These are phyloP conservation scores for Phlyctochytrium planicorne DNA, from an alignment of 192 early-diverging fungal genomes.

Conservation along the genomic window DNA sequence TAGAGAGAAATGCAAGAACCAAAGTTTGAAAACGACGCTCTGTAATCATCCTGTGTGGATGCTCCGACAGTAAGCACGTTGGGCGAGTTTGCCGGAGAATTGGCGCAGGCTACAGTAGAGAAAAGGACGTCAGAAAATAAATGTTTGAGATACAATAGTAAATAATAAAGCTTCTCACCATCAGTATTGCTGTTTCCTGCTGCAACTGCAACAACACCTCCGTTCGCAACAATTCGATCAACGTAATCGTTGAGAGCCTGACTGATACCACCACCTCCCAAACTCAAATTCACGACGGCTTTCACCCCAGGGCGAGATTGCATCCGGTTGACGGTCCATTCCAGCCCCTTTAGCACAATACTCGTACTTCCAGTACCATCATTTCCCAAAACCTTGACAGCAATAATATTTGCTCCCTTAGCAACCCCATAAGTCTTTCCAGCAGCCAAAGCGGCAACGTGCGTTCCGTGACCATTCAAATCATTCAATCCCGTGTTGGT, in stretches of 20 bases:
- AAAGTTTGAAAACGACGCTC: slow-evolving; percentile 50
- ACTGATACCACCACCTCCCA: slow-evolving; percentile 59
- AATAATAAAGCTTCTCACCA: slow-evolving; percentile 16
- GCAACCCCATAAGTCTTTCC: slow-evolving; percentile 53
- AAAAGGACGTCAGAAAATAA: too few relatives aligned
- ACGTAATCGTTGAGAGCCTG: slow-evolving; percentile 34
- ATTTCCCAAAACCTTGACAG: slow-evolving; percentile 55
- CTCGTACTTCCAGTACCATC: slow-evolving; percentile 46
- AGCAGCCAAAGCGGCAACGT: slow-evolving; percentile 50
- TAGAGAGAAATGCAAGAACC: slow-evolving; percentile 63
- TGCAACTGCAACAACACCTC: slow-evolving; percentile 59
- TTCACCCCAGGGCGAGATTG: slow-evolving; percentile 11
- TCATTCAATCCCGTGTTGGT: slow-evolving; percentile 36
- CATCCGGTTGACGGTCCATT: slow-evolving; percentile 35
- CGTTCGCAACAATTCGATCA: slow-evolving; percentile 21
- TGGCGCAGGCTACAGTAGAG: slow-evolving; percentile 11
- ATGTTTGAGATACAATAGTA: too few relatives aligned
- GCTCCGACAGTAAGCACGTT: slow-evolving; percentile 29
- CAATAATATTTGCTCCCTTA: slow-evolving; percentile 55
- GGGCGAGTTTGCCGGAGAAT: slow-evolving; percentile 16
- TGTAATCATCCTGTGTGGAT: slow-evolving; percentile 19
- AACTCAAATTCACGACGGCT: slow-evolving; percentile 57
- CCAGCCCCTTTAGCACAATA: slow-evolving; percentile 40
- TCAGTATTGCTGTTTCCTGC: slow-evolving; percentile 60
- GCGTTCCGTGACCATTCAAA: slow-evolving; percentile 52